Evolutionary conservation across 306 rosid species (phyloP).

Genomic region (Ammopiptanthus mongolicus): DNA sequence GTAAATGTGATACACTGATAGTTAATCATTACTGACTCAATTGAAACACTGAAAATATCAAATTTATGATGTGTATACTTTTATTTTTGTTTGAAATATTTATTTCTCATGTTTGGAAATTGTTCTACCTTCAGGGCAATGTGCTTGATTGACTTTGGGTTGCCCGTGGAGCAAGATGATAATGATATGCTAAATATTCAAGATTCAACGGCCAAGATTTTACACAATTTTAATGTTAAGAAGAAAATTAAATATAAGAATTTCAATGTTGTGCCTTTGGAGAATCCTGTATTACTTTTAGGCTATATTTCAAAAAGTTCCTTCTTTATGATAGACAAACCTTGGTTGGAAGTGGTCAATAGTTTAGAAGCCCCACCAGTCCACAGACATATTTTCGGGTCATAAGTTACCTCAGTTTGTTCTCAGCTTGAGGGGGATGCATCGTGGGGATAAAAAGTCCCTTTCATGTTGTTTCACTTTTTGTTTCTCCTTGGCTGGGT

Average conservation of each 20-base stretch:
- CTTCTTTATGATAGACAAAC: constrained; percentile 74
- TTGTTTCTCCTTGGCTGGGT: constrained; percentile 32
- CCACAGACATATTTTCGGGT: constrained; percentile 86
- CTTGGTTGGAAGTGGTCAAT: constrained; percentile 84
- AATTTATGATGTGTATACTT: neutral
- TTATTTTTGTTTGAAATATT: neutral
- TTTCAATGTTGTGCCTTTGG: constrained; percentile 56
- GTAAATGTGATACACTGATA: neutral
- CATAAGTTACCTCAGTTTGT: constrained; percentile 30
- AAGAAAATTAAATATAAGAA: constrained; percentile 55
- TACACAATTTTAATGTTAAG: constrained; percentile 39
- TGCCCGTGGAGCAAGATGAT: constrained; percentile 76
- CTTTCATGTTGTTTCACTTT: constrained; percentile 12
- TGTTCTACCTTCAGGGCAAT: constrained; percentile 60
- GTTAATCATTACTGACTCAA: neutral
- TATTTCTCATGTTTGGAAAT: constrained; percentile 26
- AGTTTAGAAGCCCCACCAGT: constrained; percentile 73
- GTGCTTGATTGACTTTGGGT: constrained; percentile 88
- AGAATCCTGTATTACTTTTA: constrained; percentile 65
- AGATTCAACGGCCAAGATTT: constrained; percentile 41
- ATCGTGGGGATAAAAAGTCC: constrained; percentile 27
- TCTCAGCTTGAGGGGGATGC: constrained; percentile 41
- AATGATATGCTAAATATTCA: constrained; percentile 36
- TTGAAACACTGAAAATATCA: neutral
- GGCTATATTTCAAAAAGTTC: constrained; percentile 66